These are phyloP conservation scores for Leptographium lundbergii DNA, from an alignment of 2,329 filamentous ascomycete species.

Conservation along the genomic window DNA sequence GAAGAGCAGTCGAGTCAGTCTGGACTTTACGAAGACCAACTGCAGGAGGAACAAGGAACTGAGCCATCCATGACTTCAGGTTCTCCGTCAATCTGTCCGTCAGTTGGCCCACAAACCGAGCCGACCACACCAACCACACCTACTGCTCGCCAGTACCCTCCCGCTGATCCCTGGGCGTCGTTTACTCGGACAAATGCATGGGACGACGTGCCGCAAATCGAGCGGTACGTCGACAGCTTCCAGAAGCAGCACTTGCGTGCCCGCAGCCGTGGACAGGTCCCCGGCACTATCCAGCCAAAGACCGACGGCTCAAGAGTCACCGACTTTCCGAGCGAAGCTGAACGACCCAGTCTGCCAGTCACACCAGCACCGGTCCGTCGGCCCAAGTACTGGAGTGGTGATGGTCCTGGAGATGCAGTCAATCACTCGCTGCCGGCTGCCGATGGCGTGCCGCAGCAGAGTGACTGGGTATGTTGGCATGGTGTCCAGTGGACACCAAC, in stretches of 20 bases:
- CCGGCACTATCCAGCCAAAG: neutral
- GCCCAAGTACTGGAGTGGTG: constrained; percentile 51
- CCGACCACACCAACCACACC: constrained; percentile 36
- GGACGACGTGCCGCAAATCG: constrained; percentile 84
- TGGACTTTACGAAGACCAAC: constrained; percentile 1
- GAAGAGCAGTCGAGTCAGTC: constrained; percentile 16
- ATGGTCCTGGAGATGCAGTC: constrained; percentile 18
- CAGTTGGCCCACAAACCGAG: constrained; percentile 25
- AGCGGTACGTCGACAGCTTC: constrained; percentile 69
- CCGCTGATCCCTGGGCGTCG: constrained; percentile 54
- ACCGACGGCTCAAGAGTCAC: constrained; percentile 52
- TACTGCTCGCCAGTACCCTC: constrained; percentile 25
- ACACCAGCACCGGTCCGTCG: constrained; percentile 72
- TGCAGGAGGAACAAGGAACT: constrained; percentile 15
- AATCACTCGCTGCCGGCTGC: constrained; percentile 56
- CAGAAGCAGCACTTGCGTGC: constrained; percentile 41
- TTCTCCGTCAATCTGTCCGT: constrained; percentile 22
- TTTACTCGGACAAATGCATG: constrained; percentile 78
- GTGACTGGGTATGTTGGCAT: constrained; percentile 83
- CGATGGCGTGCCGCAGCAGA: constrained; percentile 73
- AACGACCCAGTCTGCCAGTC: constrained; percentile 79
- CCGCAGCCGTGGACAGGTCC: constrained; percentile 18
- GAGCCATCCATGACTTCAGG: constrained; percentile 22
- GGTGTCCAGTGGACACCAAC: constrained; percentile 33
- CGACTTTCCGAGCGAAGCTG: constrained; percentile 72